These are phyloP conservation scores for Pichia sp. DNA, from an alignment of 1,139 yeast genomes.

Conservation along the genomic window DNA sequence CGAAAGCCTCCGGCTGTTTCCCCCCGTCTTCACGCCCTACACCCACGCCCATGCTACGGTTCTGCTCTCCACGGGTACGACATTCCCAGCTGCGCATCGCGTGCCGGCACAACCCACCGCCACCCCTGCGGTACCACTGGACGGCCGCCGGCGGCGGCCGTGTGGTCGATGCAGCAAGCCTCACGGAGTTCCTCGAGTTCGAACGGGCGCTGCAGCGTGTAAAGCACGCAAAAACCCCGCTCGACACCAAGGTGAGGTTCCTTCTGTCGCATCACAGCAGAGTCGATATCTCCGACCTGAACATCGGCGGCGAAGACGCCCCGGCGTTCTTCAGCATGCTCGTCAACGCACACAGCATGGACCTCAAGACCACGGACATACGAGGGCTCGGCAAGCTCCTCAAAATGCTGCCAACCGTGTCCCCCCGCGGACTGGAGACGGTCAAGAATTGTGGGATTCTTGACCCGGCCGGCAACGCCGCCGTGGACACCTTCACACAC, in stretches of 20 bases:
- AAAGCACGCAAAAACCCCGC: not conserved
- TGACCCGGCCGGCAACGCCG: not conserved
- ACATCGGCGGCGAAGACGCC: constrained; percentile 5
- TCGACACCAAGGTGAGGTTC: constrained; percentile 7
- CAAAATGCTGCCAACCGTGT: constrained; percentile 5
- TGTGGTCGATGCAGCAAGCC: not conserved
- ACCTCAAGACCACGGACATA: constrained; percentile 7
- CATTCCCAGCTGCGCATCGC: not conserved
- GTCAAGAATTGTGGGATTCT: constrained; percentile 19
- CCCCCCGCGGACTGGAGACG: constrained; percentile 10
- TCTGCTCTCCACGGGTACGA: not conserved
- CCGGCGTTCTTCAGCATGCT: constrained; percentile 1
- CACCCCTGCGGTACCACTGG: too few relatives aligned
- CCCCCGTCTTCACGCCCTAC: not conserved
- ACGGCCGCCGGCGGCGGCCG: too few relatives aligned
- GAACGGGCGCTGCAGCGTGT: not conserved
- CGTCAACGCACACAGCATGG: not conserved
- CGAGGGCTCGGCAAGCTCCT: constrained; percentile 15
- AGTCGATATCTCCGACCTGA: constrained; percentile 12
- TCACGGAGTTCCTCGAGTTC: not conserved
- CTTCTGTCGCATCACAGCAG: constrained; percentile 2
- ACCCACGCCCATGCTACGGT: not conserved
- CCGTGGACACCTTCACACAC: constrained; percentile 1
- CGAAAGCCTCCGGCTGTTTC: not conserved
- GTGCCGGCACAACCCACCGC: not conserved